phyloP scores from a whole-genome alignment of 1,284 basidiomycete genomes.

The Microbotryum scabiosae region DNA sequence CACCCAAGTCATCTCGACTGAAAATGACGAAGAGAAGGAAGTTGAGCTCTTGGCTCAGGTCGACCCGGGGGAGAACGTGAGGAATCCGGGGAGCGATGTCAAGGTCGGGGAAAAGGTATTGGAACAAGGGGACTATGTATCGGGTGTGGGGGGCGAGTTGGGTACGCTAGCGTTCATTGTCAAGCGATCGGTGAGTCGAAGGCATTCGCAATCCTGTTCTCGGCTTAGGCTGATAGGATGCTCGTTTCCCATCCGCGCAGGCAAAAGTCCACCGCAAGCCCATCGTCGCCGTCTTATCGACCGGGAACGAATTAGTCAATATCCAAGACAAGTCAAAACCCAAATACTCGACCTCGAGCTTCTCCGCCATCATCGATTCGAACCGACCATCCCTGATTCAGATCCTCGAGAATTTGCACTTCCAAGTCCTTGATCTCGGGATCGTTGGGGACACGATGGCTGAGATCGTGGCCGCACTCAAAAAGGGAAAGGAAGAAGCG shows the following conservation, averaged over 20 bases:
- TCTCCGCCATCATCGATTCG: conserved; percentile 63
- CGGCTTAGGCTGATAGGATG: not conserved
- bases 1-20: conserved; percentile 54
- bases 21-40: conserved; percentile 48
- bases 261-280: conserved; percentile 63
- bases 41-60: conserved; percentile 60
- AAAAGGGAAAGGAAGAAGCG: conserved; percentile 52
- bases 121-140: conserved; percentile 54
- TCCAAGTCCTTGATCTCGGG: conserved; percentile 68
- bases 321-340: conserved; percentile 42
- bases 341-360: not conserved
- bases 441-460: conserved; percentile 62
- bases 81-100: conserved; percentile 66
- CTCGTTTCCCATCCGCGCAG: conserved; percentile 37
- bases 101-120: conserved; percentile 58
- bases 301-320: conserved; percentile 72
- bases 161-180: conserved; percentile 75
- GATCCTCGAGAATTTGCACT: conserved; percentile 61
- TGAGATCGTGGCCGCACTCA: conserved; percentile 54
- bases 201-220: not conserved
- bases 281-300: conserved; percentile 67
- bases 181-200: conserved; percentile 50
- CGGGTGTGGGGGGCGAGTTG: conserved; percentile 68
- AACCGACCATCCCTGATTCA: conserved; percentile 70
- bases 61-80: conserved; percentile 60